Evolutionary conservation across 2,329 filamentous ascomycete genomes (phyloP), one percentile per base, ranked within the genome.

Genomic region (Fusarium drepaniforme): DNA sequence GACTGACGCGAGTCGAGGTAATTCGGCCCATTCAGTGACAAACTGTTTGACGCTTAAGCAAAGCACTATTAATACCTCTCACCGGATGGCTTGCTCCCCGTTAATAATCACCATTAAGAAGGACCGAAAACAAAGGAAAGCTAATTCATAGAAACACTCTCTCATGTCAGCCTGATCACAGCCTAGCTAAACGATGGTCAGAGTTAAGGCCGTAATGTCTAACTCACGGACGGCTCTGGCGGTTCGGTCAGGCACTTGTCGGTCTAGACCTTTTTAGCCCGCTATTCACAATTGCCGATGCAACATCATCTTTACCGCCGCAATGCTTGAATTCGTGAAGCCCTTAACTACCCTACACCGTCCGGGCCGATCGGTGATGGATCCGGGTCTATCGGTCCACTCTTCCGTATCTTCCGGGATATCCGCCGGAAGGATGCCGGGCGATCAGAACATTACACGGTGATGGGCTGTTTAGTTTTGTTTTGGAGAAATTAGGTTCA

Each of bases 311-410:
- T 42, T 37, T 37, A 12, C 35, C 21, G 21, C 21, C 9, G 30
- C 11, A 5, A 37, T n/a, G 33, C 3, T 37, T 30, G 18, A n/a
- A 44, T 11, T 21, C 5, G 8, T 35, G 15, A 28, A 44, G 38
- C 11, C 18, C n/a, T 21, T 8, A 44, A 4, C 21, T 67, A 67
- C 65, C 65, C 65, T 67, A 37, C n/a, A 67, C 44, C 58, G 44
- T 6, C 65, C 37, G 46, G 23, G 5, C 21, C 33, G 58, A 44
- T 56, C 64, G 64, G 64, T 21, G 21, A 44, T 9, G 64, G 57
- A 66, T 28, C 64, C 35, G 64, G 35, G 9, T 18, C 13, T 51
- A 2, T 28, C 44, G 57, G 42, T 28, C 64, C 42, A 61, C 56
- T 35, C 23, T 38, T 35, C 64, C 64, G 64, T 53, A 15, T 53